Evolutionary conservation across 2,329 filamentous ascomycete species (phyloP).

Genomic region (Talaromyces sp.): DNA sequence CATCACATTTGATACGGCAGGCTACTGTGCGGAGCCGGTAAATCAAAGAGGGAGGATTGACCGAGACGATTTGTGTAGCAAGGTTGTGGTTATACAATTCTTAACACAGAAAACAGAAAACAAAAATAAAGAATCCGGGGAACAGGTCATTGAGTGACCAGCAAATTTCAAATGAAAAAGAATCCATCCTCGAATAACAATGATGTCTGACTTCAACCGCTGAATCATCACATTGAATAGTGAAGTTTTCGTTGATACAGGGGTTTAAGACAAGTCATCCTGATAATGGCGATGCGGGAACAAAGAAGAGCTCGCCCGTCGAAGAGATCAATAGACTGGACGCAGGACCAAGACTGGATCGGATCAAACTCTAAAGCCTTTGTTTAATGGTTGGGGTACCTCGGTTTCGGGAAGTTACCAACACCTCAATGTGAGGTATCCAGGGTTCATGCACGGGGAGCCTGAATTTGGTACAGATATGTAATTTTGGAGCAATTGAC

Average conservation of each 20-base stretch:
- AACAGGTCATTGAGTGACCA: not conserved
- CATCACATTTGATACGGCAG: not conserved
- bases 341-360: not conserved
- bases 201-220: not conserved
- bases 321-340: not conserved
- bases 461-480: too few species aligned
- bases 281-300: not conserved
- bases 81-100: not conserved
- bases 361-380: not conserved
- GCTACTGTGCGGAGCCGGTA: not conserved
- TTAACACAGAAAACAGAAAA: not conserved
- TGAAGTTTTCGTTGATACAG: not conserved
- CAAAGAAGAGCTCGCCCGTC: not conserved
- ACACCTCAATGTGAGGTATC: not conserved
- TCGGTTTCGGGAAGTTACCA: constrained; percentile 1
- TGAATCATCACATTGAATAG: not conserved
- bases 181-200: not conserved
- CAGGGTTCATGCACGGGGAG: not conserved
- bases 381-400: not conserved
- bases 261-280: not conserved
- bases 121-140: not conserved
- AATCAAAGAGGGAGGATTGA: not conserved
- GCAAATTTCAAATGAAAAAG: not conserved
- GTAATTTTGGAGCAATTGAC: too few species aligned
- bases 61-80: not conserved